Base-by-base conservation (phyloP, 768 basidiomycete species). In the Cystobasidiopsis lactophilus region DNA sequence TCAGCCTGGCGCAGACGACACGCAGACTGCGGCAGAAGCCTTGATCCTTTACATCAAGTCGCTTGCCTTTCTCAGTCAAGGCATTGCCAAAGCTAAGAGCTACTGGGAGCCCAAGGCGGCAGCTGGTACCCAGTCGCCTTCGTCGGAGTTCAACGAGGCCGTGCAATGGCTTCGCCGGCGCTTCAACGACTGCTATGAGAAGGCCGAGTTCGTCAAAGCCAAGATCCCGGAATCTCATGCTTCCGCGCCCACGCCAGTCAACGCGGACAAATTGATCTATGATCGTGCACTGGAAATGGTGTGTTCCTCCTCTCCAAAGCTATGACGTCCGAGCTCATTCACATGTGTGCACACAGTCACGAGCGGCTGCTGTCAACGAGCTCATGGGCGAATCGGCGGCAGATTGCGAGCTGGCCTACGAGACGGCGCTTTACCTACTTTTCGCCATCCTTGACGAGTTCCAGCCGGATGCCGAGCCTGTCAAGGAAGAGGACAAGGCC, bases 151-250 rank as follows among this genome's bases (percentile, higher is more conserved):
- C 75, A 82, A 63, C 60, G 68, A 71, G 40, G 70, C 68, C 55
- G 68, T 70, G 0, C 70, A 76, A 50, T 98, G 88, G 89, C 88
- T 93, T 69, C 83, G 82, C 63, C 78, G 80, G 13, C 80, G 86
- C 57, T 98, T 93, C 66, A 77, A 88, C 61, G 88, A 89, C 64
- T 91, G 85, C 62, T 83, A 84, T 62, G 86, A 91, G 54, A 82
- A 89, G 38, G 84, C 85, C 18, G 79, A 84, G 44, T 69, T 66
- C 59, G 66, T 67, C 2, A 70, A 69, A 59, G 53, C 62, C 18
- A 60, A 66, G 13, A 82, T 86, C 54, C 76, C 79, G 19, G 83
- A 83, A 1, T 78, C 82, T 0, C 33, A 35, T 7, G 33, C 7
- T 7, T 7, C 16, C 9, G 9, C 33, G 33, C 9, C 33, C 9